These are phyloP conservation scores for Mortierella sp. DNA, from an alignment of 371 early-diverging fungal genomes.

Conservation along the genomic window DNA sequence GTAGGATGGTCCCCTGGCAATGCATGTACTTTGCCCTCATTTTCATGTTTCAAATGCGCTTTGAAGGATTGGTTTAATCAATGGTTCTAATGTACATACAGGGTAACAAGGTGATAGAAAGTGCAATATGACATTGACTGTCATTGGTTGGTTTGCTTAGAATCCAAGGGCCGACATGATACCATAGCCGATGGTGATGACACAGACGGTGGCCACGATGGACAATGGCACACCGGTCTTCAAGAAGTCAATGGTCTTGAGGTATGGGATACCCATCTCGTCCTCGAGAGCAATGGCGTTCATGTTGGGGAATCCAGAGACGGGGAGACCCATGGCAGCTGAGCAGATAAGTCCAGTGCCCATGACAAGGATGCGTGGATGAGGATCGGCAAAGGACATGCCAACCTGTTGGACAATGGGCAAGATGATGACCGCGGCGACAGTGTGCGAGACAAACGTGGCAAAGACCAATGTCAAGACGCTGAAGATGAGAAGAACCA, in stretches of 20 bases:
- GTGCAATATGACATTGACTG: too few species aligned
- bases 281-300: slow-evolving; percentile 83
- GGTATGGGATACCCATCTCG: slow-evolving; percentile 74
- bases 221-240: slow-evolving; percentile 71
- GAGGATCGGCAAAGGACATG: slow-evolving; percentile 74
- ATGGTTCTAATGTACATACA: too few species aligned
- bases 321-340: slow-evolving; percentile 87
- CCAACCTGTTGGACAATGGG: slow-evolving; percentile 87
- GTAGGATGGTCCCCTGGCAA: too few species aligned
- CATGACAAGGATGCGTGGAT: slow-evolving; percentile 89
- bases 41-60: too few species aligned
- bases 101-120: too few species aligned
- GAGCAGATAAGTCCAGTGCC: slow-evolving; percentile 82
- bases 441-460: slow-evolving; percentile 94
- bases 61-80: too few species aligned
- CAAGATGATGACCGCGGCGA: slow-evolving; percentile 85
- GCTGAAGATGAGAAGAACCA: slow-evolving; percentile 74
- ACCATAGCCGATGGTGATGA: slow-evolving; percentile 69
- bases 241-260: slow-evolving; percentile 78
- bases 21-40: too few species aligned
- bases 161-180: slow-evolving; percentile 65
- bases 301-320: slow-evolving; percentile 88
- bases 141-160: too few species aligned
- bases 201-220: slow-evolving; percentile 65
- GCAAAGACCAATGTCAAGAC: slow-evolving; percentile 80